Conservation (phyloP, 164 flowering plant species). For the Echeveria elegans region DNA sequence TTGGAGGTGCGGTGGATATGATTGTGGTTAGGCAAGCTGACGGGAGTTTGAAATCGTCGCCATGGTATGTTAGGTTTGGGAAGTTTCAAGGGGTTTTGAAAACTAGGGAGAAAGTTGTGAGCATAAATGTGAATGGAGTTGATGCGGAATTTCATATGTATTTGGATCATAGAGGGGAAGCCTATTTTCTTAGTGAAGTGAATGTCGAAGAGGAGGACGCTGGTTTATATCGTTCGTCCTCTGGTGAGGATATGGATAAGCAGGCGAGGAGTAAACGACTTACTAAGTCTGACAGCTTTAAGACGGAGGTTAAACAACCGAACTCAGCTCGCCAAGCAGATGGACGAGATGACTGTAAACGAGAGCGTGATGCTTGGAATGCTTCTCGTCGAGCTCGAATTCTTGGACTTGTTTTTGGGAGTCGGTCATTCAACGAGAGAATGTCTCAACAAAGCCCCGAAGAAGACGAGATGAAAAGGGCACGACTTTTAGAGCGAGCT, state of each 20-base stretch:
- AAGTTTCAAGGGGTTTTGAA: constrained; percentile 96
- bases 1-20: constrained; percentile 94
- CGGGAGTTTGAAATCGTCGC: constrained; percentile 84
- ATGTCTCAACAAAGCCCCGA: constrained; percentile 5
- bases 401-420: constrained; percentile 10
- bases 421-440: neutral
- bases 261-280: constrained; percentile 6
- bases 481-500: constrained; percentile 6
- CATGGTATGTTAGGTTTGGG: constrained; percentile 95
- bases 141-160: constrained; percentile 74
- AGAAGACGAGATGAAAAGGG: neutral
- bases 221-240: constrained; percentile 29
- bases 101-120: constrained; percentile 59
- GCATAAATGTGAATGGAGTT: constrained; percentile 59
- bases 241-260: constrained; percentile 56
- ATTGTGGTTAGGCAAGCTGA: constrained; percentile 88
- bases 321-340: neutral
- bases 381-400: constrained; percentile 3
- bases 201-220: constrained; percentile 41
- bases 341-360: neutral
- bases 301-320: neutral
- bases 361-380: neutral
- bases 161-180: constrained; percentile 84
- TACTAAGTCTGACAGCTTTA: neutral
- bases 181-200: constrained; percentile 66